Percentiles rank a stretch among this genome's conserved stretches.
phyloP scores from a whole-genome alignment of 2,329 filamentous ascomycete genomes.

The Calonectria pseudoturangicola region DNA sequence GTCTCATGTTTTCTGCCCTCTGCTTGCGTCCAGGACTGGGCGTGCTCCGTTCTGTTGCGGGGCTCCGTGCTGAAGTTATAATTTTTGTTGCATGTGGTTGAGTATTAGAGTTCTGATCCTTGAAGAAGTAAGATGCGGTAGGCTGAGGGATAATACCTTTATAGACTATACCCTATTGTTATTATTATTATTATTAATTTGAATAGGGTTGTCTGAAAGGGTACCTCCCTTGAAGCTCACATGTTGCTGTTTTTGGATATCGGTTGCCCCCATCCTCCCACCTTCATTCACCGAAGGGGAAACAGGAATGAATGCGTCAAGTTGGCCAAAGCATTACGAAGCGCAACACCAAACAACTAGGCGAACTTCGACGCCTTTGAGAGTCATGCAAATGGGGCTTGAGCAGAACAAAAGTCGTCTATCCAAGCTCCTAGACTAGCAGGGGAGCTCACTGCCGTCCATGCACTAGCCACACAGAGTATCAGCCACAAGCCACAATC shows the following conservation, averaged over 20 bases:
- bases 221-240: background rate
- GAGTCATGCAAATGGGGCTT: background rate
- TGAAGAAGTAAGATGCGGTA: too few relatives aligned
- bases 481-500: constrained; percentile 46
- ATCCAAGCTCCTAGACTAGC: background rate
- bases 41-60: constrained; percentile 23
- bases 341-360: too few relatives aligned
- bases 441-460: background rate
- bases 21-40: background rate
- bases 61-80: constrained; percentile 6
- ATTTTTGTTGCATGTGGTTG: constrained; percentile 10
- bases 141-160: background rate
- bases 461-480: constrained; percentile 18
- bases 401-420: background rate
- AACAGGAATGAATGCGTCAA: background rate
- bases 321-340: background rate
- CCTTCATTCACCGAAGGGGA: background rate
- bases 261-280: background rate
- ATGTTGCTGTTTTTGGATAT: constrained; percentile 1
- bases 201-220: background rate
- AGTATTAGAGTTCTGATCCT: background rate
- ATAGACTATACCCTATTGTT: background rate
- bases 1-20: too few relatives aligned
- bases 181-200: background rate
- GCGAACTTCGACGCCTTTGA: background rate